phyloP scores from a whole-genome alignment of 768 basidiomycete species.

The Pholiota molesta region DNA sequence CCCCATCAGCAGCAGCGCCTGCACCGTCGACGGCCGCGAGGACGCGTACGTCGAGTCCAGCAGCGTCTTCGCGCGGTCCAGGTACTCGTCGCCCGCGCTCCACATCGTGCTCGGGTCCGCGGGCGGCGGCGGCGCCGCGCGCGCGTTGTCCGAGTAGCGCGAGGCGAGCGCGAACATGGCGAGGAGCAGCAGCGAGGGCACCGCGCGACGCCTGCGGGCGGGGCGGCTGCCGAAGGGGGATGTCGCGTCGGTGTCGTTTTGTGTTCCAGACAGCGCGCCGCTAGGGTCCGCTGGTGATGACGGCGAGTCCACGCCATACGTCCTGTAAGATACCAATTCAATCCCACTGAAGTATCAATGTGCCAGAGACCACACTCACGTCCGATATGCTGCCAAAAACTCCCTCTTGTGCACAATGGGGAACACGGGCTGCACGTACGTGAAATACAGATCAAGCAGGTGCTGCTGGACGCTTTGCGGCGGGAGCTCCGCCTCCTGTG shows the following conservation, averaged over 20 bases:
- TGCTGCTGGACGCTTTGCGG: conserved; percentile 61
- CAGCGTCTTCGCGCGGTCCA: conserved; percentile 65
- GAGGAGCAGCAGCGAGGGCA: conserved; percentile 61
- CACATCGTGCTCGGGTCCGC: conserved; percentile 67
- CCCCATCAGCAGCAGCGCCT: conserved; percentile 79
- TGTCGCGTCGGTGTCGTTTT: background rate
- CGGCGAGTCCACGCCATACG: background rate
- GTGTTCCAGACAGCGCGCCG: too few relatives aligned
- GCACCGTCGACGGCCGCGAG: conserved; percentile 75
- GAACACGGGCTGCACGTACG: conserved; percentile 77
- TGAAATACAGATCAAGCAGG: conserved; percentile 77
- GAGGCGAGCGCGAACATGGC: conserved; percentile 86
- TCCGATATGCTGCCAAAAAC: conserved; percentile 62
- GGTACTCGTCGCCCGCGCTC: conserved; percentile 76
- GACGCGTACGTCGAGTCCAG: conserved; percentile 70
- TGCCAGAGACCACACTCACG: conserved; percentile 1
- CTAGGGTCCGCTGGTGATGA: background rate
- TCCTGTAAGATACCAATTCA: background rate
- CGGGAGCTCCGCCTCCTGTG: conserved; percentile 46
- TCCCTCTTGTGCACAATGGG: conserved; percentile 75
- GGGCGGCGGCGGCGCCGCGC: conserved; percentile 33
- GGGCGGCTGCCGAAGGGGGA: background rate
- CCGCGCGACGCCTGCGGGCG: background rate
- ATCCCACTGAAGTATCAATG: background rate
- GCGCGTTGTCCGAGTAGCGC: conserved; percentile 51